phyloP scores from a whole-genome alignment of 2,329 filamentous ascomycete species.

The Cucurbitaria berberidis region DNA sequence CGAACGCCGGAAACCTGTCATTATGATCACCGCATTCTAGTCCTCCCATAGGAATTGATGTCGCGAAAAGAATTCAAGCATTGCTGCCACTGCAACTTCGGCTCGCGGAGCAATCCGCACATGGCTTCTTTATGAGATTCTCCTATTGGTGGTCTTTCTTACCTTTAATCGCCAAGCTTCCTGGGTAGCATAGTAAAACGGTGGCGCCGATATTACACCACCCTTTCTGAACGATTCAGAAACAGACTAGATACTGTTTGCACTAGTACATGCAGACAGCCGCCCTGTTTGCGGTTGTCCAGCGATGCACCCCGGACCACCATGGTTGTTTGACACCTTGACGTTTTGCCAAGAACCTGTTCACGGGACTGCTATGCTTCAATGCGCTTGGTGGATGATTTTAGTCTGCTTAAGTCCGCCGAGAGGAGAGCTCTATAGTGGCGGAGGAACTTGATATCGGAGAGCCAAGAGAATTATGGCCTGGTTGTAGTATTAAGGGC shows the following conservation, averaged over 20 bases:
- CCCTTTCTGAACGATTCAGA: constrained; percentile 6
- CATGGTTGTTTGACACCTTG: constrained; percentile 6
- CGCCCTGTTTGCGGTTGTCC: constrained; percentile 6
- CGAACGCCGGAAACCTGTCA: not conserved
- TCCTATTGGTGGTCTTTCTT: constrained; percentile 34
- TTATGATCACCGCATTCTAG: not conserved
- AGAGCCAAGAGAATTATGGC: constrained; percentile 10
- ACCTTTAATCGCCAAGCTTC: constrained; percentile 21
- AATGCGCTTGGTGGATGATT: constrained; percentile 32
- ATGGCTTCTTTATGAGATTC: constrained; percentile 4
- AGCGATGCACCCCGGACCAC: constrained; percentile 10
- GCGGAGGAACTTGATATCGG: constrained; percentile 19
- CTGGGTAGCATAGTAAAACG: constrained; percentile 19
- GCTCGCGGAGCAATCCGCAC: not conserved
- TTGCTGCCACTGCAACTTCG: not conserved
- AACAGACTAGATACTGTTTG: constrained; percentile 7
- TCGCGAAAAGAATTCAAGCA: not conserved
- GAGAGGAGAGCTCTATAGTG: constrained; percentile 10
- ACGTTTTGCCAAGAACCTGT: constrained; percentile 1
- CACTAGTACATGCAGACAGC: constrained; percentile 11
- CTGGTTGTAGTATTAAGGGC: constrained; percentile 26
- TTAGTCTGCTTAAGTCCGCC: not conserved
- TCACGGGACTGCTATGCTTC: constrained; percentile 8
- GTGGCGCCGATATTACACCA: constrained; percentile 22
- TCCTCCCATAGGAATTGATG: constrained; percentile 5